phyloP scores from a whole-genome alignment of 2,329 filamentous ascomycete genomes.

The Whalleya microplaca region DNA sequence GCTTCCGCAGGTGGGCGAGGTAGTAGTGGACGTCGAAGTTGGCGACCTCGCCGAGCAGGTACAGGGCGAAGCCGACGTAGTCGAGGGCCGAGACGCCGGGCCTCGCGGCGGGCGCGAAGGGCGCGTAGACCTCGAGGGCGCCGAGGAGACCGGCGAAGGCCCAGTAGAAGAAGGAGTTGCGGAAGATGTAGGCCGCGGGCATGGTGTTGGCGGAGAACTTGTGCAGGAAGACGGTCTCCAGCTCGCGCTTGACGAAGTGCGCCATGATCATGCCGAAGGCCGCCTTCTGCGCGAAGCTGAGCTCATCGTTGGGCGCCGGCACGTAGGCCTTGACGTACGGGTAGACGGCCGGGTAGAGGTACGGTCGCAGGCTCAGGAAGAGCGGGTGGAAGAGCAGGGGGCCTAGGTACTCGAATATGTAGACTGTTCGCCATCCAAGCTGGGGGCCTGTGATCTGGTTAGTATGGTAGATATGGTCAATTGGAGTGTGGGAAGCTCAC shows the following conservation, averaged over 20 bases:
- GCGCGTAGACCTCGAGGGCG: conserved; percentile 83
- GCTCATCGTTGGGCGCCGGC: conserved; percentile 43
- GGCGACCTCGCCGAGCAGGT: conserved; percentile 74
- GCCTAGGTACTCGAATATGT: conserved; percentile 91
- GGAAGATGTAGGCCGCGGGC: conserved; percentile 88
- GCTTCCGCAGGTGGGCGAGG: conserved; percentile 74
- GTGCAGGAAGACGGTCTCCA: conserved; percentile 93
- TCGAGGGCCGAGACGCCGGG: conserved; percentile 55
- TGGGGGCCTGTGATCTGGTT: conserved; percentile 68
- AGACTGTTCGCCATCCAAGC: conserved; percentile 91
- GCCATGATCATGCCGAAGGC: conserved; percentile 73
- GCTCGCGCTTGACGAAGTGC: conserved; percentile 94
- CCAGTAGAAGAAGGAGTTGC: conserved; percentile 97
- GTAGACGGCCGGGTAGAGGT: conserved; percentile 63
- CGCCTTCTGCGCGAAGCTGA: conserved; percentile 73
- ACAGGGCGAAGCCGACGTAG: conserved; percentile 72
- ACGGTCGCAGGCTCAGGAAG: conserved; percentile 71
- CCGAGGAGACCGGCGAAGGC: conserved; percentile 76
- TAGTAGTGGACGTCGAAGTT: conserved; percentile 83
- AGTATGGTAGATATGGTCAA: conserved; percentile 17
- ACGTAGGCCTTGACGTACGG: conserved; percentile 48
- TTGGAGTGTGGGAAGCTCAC: conserved; percentile 51
- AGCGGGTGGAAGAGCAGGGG: conserved; percentile 85
- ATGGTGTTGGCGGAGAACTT: conserved; percentile 95
- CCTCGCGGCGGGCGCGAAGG: conserved; percentile 68